These are phyloP conservation scores for Wickerhamiella siamensis DNA, from an alignment of 805 yeast species.

Conservation along the genomic window DNA sequence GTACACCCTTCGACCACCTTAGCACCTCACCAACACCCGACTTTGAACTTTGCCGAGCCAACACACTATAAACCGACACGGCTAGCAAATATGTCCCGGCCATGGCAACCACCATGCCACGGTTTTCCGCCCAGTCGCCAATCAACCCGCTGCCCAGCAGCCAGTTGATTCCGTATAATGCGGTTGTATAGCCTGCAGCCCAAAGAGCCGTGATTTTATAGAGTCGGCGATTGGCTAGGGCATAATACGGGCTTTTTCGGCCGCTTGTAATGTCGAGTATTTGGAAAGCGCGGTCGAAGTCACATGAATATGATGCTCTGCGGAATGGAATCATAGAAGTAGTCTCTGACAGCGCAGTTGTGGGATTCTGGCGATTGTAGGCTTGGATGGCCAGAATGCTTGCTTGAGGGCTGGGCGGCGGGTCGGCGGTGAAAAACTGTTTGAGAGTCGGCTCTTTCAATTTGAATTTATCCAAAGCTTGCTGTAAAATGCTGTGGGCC, in stretches of 20 bases:
- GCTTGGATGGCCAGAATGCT: conserved; percentile 14
- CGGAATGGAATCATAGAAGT: conserved; percentile 51
- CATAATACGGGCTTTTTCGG: conserved; percentile 33
- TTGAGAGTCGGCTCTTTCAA: conserved; percentile 13
- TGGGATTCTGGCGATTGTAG: conserved; percentile 10
- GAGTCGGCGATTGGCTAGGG: conserved; percentile 24
- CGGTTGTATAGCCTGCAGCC: conserved; percentile 24
- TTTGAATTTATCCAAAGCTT: conserved; percentile 11
- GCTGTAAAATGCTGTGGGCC: conserved; percentile 14
- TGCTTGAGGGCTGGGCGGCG: conserved; percentile 17
- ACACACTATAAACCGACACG: conserved; percentile 33
- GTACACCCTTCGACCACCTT: conserved; percentile 51
- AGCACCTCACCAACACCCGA: conserved; percentile 41
- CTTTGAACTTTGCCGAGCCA: conserved; percentile 35
- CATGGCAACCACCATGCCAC: conserved; percentile 32
- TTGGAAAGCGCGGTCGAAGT: conserved; percentile 40
- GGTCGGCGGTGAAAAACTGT: conserved; percentile 14
- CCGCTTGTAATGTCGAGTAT: conserved; percentile 51
- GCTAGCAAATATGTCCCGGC: conserved; percentile 36
- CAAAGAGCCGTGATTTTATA: conserved; percentile 25
- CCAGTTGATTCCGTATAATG: conserved; percentile 34
- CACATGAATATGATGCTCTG: conserved; percentile 41
- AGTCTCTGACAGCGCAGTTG: conserved; percentile 9
- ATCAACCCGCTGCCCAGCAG: conserved; percentile 30
- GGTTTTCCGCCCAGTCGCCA: conserved; percentile 24